These are phyloP conservation scores for Tetrahymena borealis DNA, from an alignment of 73 alveolate species.

Conservation along the genomic window DNA sequence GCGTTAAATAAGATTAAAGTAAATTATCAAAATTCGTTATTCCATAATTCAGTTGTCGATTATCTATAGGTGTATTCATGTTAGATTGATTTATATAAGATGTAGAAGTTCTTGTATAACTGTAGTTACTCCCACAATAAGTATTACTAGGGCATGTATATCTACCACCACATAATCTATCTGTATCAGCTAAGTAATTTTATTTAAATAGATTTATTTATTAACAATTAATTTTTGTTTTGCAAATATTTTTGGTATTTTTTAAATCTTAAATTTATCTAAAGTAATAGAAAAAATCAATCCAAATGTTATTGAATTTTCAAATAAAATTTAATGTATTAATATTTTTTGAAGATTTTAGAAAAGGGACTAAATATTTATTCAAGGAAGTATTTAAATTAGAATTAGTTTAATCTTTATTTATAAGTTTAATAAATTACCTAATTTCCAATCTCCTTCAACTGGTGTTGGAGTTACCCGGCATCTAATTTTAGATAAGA, in stretches of 20 bases:
- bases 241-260: too few species aligned
- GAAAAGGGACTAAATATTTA: too few species aligned
- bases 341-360: too few species aligned
- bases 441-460: background rate
- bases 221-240: too few species aligned
- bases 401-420: background rate
- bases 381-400: background rate
- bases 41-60: slow-evolving; percentile 1
- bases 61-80: background rate
- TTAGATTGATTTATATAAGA: background rate
- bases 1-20: background rate
- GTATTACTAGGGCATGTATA: background rate
- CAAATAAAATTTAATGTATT: too few species aligned
- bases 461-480: background rate
- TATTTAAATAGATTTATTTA: too few species aligned
- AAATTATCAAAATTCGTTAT: slow-evolving; percentile 23
- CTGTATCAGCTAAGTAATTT: too few species aligned
- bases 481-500: background rate
- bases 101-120: background rate
- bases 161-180: slow-evolving; percentile 5
- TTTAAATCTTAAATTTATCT: too few species aligned
- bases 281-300: too few species aligned
- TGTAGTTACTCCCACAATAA: background rate
- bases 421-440: too few species aligned
- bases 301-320: too few species aligned